These are phyloP conservation scores for Saturnispora hagleri DNA, from an alignment of 805 yeast genomes.

Conservation along the genomic window DNA sequence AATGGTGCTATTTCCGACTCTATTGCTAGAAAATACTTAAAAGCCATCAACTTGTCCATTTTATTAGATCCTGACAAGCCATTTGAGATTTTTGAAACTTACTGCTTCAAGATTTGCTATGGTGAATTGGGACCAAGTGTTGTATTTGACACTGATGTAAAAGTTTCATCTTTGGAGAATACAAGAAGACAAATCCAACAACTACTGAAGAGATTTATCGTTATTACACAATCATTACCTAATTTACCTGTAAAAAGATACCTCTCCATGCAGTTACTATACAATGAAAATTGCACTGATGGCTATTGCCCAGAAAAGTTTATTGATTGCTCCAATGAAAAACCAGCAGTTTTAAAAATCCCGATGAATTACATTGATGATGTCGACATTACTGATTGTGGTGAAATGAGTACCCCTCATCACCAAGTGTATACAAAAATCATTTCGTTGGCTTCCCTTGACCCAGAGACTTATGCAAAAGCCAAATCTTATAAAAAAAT, in stretches of 20 bases:
- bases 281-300: conserved; percentile 37
- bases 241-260: conserved; percentile 40
- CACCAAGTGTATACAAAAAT: conserved; percentile 16
- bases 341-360: conserved; percentile 32
- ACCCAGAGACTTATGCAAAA: conserved; percentile 27
- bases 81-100: conserved; percentile 38
- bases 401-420: conserved; percentile 17
- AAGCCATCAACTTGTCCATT: conserved; percentile 38
- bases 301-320: conserved; percentile 39
- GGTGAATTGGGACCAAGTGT: conserved; percentile 12
- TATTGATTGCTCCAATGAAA: conserved; percentile 27
- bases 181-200: conserved; percentile 39
- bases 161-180: conserved; percentile 19
- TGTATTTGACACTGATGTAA: conserved; percentile 9
- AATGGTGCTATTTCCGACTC: conserved; percentile 42
- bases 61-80: conserved; percentile 36
- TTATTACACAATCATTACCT: conserved; percentile 45
- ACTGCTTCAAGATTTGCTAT: conserved; percentile 41
- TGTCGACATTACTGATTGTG: conserved; percentile 18
- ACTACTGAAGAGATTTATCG: conserved; percentile 41
- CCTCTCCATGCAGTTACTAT: conserved; percentile 40
- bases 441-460: conserved; percentile 22
- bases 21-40: conserved; percentile 33
- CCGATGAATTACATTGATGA: conserved; percentile 21
- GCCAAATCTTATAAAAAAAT: conserved; percentile 17